These are phyloP conservation scores for Monascus ruber DNA, from an alignment of 2,329 filamentous ascomycete genomes.

Conservation along the genomic window DNA sequence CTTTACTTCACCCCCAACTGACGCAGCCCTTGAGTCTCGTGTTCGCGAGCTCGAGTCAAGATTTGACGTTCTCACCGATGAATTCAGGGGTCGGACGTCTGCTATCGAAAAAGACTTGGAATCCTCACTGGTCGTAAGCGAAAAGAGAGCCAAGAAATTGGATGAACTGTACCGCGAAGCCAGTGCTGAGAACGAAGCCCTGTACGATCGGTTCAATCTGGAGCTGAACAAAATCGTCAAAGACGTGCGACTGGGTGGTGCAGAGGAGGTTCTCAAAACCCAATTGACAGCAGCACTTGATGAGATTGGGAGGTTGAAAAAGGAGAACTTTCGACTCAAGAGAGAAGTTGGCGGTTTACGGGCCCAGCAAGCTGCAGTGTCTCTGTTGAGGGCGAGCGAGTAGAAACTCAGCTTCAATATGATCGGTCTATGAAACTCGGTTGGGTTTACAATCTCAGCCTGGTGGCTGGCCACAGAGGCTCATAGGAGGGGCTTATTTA, in stretches of 20 bases:
- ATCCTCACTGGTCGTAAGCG: constrained; percentile 57
- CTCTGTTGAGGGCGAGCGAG: constrained; percentile 19
- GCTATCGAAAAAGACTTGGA: constrained; percentile 61
- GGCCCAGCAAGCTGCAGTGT: constrained; percentile 32
- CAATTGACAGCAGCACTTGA: constrained; percentile 64
- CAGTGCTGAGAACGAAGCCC: constrained; percentile 79
- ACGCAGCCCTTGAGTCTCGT: constrained; percentile 31
- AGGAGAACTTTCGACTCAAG: constrained; percentile 74
- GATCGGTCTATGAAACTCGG: background rate
- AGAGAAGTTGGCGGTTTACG: constrained; percentile 66
- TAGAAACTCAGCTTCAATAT: constrained; percentile 3
- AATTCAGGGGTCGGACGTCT: constrained; percentile 50
- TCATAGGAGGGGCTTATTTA: background rate
- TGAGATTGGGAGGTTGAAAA: constrained; percentile 64
- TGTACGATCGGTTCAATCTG: constrained; percentile 87
- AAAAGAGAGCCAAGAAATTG: constrained; percentile 67
- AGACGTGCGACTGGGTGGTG: constrained; percentile 63
- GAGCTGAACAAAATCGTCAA: constrained; percentile 75
- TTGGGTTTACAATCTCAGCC: background rate
- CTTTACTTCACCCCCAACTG: constrained; percentile 8
- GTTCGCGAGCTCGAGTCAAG: constrained; percentile 57
- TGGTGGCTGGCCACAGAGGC: background rate
- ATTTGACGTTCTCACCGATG: constrained; percentile 48
- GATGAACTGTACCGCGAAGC: constrained; percentile 83
- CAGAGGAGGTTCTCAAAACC: constrained; percentile 64